Conservation (phyloP, 441 rosid genomes). For the Gossypium davidsonii region DNA sequence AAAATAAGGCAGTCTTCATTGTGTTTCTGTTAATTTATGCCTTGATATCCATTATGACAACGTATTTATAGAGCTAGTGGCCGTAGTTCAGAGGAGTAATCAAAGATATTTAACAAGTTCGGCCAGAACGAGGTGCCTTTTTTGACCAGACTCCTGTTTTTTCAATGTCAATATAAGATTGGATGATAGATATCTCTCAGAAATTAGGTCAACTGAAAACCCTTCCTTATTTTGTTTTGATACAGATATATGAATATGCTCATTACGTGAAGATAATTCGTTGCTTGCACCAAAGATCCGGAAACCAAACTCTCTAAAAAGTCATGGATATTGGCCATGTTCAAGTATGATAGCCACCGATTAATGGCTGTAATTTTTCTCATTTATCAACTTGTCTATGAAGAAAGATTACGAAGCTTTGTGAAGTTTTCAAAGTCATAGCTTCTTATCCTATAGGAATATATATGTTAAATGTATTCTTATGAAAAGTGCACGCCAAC, state of each 20-base stretch:
- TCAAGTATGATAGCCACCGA: background rate
- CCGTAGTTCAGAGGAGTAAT: background rate
- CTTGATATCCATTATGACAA: background rate
- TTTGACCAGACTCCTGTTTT: background rate
- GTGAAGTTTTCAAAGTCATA: background rate
- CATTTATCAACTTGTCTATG: background rate
- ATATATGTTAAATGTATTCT: too few species aligned
- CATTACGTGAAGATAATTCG: background rate
- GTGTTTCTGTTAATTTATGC: background rate
- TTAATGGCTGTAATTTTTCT: background rate
- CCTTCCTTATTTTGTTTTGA: background rate
- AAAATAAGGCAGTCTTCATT: conserved; percentile 7
- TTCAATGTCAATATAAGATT: background rate
- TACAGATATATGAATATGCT: background rate
- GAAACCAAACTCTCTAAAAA: background rate
- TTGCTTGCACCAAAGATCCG: background rate
- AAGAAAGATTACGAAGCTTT: background rate
- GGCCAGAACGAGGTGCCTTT: background rate
- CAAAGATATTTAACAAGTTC: background rate
- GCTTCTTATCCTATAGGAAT: background rate
- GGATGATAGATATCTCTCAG: background rate
- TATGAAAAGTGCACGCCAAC: too few species aligned
- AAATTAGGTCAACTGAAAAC: background rate
- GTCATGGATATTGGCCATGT: background rate
- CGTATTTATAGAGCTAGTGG: background rate